A percentile compares a stretch with the other conserved stretches of the same genome.
Conservation (phyloP, 1,284 basidiomycete species). For the Rhodotorula sp. region DNA sequence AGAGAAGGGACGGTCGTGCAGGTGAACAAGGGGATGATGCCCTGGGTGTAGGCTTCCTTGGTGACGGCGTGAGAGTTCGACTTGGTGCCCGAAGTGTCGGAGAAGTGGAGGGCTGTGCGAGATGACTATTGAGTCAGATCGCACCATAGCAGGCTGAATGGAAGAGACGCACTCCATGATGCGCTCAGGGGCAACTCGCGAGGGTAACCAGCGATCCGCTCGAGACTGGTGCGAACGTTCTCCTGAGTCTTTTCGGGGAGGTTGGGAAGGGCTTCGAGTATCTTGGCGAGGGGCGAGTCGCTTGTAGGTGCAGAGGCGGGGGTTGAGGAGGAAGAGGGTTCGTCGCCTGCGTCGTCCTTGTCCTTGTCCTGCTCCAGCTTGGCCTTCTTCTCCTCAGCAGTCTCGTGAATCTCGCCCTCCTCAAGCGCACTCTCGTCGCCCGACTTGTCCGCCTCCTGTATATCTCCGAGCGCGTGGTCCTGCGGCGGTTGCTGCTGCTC, state of each 20-base stretch:
- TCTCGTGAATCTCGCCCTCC: not conserved
- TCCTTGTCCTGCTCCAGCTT: conserved; percentile 9
- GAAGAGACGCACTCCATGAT: conserved; percentile 34
- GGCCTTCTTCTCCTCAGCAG: not conserved
- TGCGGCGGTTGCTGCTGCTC: not conserved
- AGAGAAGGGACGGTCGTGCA: conserved; percentile 28
- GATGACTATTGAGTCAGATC: no score
- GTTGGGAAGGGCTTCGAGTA: conserved; percentile 8
- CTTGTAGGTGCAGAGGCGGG: not conserved
- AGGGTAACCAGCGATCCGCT: conserved; percentile 31
- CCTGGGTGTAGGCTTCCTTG: conserved; percentile 36
- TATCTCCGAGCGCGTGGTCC: not conserved
- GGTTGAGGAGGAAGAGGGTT: no score
- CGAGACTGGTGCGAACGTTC: conserved; percentile 25
- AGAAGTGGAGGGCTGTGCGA: conserved; percentile 35
- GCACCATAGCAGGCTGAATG: no score
- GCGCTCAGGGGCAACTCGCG: conserved; percentile 30
- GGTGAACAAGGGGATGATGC: conserved; percentile 31
- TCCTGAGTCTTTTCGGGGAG: conserved; percentile 21
- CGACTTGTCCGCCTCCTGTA: conserved; percentile 5
- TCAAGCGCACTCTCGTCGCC: not conserved
- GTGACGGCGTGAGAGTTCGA: conserved; percentile 30
- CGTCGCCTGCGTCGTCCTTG: conserved; percentile 1
- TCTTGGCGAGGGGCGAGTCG: conserved; percentile 23
- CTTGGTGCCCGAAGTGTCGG: conserved; percentile 37